phyloP scores from a whole-genome alignment of 495 filamentous ascomycete genomes.

The Aspergillus bridgeri region DNA sequence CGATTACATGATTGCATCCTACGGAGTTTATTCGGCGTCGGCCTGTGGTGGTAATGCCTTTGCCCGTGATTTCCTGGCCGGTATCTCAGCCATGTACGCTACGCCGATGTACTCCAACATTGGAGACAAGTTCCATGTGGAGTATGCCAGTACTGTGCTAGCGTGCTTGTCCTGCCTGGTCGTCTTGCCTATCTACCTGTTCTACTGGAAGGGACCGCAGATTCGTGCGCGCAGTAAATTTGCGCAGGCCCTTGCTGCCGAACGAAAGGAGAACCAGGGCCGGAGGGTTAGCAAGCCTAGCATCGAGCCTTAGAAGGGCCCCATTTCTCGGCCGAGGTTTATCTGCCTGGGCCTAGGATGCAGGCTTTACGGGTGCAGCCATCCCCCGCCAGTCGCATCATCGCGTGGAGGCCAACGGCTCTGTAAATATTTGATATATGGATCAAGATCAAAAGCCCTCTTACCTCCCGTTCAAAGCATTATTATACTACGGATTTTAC shows the following conservation, averaged over 20 bases:
- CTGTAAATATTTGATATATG: background rate
- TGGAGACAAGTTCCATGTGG: background rate
- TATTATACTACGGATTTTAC: background rate
- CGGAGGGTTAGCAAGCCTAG: background rate
- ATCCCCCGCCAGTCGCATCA: background rate
- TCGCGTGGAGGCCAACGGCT: background rate
- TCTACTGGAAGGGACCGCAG: constrained; percentile 3
- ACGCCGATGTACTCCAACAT: constrained; percentile 3
- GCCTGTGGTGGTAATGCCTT: constrained; percentile 1
- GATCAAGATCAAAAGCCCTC: background rate
- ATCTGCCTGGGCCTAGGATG: background rate
- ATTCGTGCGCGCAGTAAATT: constrained; percentile 2
- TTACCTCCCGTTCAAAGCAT: background rate
- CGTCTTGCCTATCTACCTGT: background rate
- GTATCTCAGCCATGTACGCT: constrained; percentile 3
- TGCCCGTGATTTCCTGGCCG: background rate
- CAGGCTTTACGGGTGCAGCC: background rate
- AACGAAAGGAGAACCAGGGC: constrained; percentile 1
- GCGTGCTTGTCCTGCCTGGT: constrained; percentile 1
- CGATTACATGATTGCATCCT: constrained; percentile 2
- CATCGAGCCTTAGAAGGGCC: background rate
- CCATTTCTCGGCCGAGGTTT: background rate
- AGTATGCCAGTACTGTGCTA: constrained; percentile 1
- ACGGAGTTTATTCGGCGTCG: background rate
- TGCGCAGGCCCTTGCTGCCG: background rate